A percentile compares a stretch with the other conserved stretches of the same genome.
These are phyloP conservation scores for Aureobasidium namibiae DNA, from an alignment of 2,329 filamentous ascomycete genomes.

Conservation along the genomic window DNA sequence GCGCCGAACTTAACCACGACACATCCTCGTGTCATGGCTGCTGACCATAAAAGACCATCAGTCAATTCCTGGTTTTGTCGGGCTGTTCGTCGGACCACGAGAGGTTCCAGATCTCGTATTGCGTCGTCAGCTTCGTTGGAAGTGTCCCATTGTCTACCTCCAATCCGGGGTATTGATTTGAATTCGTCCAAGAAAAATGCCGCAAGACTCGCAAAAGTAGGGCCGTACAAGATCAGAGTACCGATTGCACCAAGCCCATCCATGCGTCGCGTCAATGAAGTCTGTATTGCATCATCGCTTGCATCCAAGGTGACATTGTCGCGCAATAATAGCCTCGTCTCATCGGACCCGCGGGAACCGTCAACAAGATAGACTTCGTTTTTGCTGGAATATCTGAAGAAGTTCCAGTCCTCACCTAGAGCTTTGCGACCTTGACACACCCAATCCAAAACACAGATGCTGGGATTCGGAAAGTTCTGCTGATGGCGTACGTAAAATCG, in stretches of 20 bases:
- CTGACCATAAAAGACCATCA: conserved; percentile 68
- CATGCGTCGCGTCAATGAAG: conserved; percentile 49
- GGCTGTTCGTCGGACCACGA: conserved; percentile 39
- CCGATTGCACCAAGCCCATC: conserved; percentile 70
- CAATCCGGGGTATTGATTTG: conserved; percentile 67
- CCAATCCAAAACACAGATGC: conserved; percentile 85
- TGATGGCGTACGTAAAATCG: conserved; percentile 54
- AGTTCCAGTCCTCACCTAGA: conserved; percentile 81
- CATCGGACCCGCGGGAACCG: conserved; percentile 28
- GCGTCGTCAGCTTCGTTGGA: conserved; percentile 31
- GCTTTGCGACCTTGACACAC: conserved; percentile 81
- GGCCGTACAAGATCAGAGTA: conserved; percentile 74
- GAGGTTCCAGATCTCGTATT: conserved; percentile 18
- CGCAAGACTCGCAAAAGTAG: conserved; percentile 56
- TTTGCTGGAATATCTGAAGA: conserved; percentile 67
- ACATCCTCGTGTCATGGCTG: conserved; percentile 70
- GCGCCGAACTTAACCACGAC: conserved; percentile 89
- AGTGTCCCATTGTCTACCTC: conserved; percentile 64
- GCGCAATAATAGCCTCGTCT: conserved; percentile 57
- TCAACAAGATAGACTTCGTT: conserved; percentile 72
- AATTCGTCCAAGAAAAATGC: conserved; percentile 76
- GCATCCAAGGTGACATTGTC: conserved; percentile 71
- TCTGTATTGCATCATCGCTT: conserved; percentile 25
- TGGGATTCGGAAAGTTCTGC: conserved; percentile 29
- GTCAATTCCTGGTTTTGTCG: conserved; percentile 52